Conservation (phyloP, 306 rosid genomes). For the Cucumis hystrix region DNA sequence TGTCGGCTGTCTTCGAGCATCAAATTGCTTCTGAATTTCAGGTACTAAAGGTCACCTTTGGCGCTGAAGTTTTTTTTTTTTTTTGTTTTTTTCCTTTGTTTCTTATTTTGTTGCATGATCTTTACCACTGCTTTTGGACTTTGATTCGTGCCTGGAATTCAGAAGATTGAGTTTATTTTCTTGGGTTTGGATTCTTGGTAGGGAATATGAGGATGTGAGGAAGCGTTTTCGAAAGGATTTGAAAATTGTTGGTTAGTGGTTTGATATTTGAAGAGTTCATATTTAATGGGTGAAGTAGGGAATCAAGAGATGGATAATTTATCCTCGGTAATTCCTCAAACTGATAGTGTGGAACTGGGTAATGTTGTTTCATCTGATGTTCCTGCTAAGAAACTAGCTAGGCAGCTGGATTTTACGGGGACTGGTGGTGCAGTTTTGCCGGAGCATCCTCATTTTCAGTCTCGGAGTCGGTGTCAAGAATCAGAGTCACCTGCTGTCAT, state of each 20-base stretch:
- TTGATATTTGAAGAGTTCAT: not conserved
- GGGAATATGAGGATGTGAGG: not conserved
- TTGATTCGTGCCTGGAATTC: not conserved
- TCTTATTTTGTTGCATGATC: not conserved
- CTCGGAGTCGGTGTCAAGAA: not conserved
- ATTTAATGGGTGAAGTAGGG: constrained; percentile 8
- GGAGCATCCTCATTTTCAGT: constrained; percentile 2
- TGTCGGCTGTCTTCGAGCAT: not conserved
- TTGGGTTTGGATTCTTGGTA: not conserved
- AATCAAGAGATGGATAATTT: not conserved
- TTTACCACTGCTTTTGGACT: not conserved
- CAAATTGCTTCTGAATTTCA: not conserved
- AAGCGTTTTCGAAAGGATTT: not conserved
- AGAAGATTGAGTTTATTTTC: not conserved
- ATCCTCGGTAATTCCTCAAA: not conserved
- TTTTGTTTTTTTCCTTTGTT: not conserved
- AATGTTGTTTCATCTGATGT: not conserved
- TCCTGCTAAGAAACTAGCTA: constrained; percentile 5
- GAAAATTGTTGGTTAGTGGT: not conserved
- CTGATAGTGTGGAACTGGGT: not conserved
- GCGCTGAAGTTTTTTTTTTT: not conserved
- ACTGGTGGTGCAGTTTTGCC: constrained; percentile 1
- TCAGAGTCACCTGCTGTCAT: not conserved
- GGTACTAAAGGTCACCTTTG: not conserved
- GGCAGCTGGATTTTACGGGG: constrained; percentile 9